phyloP scores from a whole-genome alignment of 345 rosid genomes.

The Lepidium africanum region DNA sequence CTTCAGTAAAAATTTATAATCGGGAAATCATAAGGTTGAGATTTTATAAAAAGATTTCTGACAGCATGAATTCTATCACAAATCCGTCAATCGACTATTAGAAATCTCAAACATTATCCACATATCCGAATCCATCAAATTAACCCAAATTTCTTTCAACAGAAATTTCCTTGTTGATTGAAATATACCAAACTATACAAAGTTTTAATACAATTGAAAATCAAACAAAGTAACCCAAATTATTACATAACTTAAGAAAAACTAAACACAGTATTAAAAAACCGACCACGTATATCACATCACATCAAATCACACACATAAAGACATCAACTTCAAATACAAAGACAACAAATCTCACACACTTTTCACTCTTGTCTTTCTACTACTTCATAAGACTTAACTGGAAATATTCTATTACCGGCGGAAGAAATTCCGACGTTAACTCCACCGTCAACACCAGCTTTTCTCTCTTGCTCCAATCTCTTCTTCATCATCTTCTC shows the following conservation, averaged over 20 bases:
- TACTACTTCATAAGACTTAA: conserved; percentile 1
- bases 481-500: conserved; percentile 31
- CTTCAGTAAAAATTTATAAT: too few species aligned
- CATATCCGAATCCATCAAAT: too few species aligned
- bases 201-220: neutral
- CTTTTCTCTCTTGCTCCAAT: conserved; percentile 15
- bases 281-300: conserved; percentile 1
- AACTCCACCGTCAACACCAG: conserved; percentile 3
- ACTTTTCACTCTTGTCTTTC: conserved; percentile 9
- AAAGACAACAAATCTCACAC: conserved; percentile 1
- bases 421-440: conserved; percentile 10
- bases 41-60: too few species aligned
- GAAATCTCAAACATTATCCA: too few species aligned
- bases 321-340: neutral
- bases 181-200: neutral
- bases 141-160: neutral
- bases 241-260: neutral
- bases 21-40: too few species aligned
- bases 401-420: conserved; percentile 25
- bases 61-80: too few species aligned
- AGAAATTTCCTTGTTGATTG: neutral
- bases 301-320: conserved; percentile 3
- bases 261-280: neutral
- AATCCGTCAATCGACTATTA: too few species aligned
- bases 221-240: neutral